phyloP scores from a whole-genome alignment of 768 basidiomycete species.

The Suillus weaverae region DNA sequence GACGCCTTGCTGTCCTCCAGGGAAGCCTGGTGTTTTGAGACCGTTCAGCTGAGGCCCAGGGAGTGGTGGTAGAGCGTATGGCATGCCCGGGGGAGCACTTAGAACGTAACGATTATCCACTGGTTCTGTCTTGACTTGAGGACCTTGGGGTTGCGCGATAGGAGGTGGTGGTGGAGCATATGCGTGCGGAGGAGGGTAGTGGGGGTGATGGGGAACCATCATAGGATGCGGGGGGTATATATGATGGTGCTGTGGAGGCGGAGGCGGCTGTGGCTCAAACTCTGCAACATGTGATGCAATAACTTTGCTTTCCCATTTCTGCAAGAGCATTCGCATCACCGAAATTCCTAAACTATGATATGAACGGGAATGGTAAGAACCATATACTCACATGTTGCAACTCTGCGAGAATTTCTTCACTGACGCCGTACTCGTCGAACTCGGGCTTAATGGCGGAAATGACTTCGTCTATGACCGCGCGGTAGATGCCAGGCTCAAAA shows the following conservation, averaged over 20 bases:
- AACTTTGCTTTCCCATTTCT: slow-evolving; percentile 98
- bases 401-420: slow-evolving; percentile 85
- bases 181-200: slow-evolving; percentile 52
- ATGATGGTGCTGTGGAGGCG: slow-evolving; percentile 47
- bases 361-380: slow-evolving; percentile 15
- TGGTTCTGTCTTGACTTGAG: slow-evolving; percentile 73
- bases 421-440: slow-evolving; percentile 95
- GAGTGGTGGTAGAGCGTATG: slow-evolving; percentile 60
- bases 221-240: slow-evolving; percentile 62
- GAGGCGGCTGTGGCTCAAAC: slow-evolving; percentile 65
- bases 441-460: slow-evolving; percentile 84
- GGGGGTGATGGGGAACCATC: slow-evolving; percentile 55
- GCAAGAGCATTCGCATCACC: slow-evolving; percentile 20
- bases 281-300: slow-evolving; percentile 94
- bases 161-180: slow-evolving; percentile 44
- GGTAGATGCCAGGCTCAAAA: slow-evolving; percentile 88
- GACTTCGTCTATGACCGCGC: slow-evolving; percentile 95
- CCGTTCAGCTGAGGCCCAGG: slow-evolving; percentile 66
- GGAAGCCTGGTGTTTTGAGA: slow-evolving; percentile 49
- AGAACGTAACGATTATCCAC: slow-evolving; percentile 70
- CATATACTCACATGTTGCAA: slow-evolving; percentile 76
- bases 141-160: slow-evolving; percentile 28
- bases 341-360: neutral
- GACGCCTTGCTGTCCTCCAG: slow-evolving; percentile 59
- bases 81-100: slow-evolving; percentile 38